Base-by-base conservation (phyloP, 2,329 filamentous ascomycete species). In the Sordariomycetes sp. region DNA sequence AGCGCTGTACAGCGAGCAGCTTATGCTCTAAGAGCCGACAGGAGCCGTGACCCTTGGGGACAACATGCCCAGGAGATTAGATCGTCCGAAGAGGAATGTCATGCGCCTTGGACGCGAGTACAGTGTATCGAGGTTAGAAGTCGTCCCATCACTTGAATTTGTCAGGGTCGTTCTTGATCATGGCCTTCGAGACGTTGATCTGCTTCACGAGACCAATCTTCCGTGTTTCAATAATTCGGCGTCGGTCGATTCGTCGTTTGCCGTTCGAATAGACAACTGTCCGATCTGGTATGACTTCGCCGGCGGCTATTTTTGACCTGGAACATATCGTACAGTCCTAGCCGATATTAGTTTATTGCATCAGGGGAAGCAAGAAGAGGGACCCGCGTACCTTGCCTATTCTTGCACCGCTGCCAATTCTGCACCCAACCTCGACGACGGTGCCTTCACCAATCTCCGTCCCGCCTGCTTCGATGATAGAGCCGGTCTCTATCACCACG, bases 241-340 rank as follows among this genome's bases (percentile, higher is more conserved):
- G 73, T 30, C 57, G 68, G 48, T 85, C 79, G 20, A 55, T 54
- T 40, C 77, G 66, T 42, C 66, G 64, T 43, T 65, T 62, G 18
- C 79, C 79, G 37, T 73, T 71, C 0, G 80, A 79, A 55, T 75
- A 86, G 16, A 86, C 61, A 5, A 87, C 81, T 0, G 76, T 80
- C 51, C 72, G 76, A 39, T 86, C 80, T 0, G 72, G 72, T 1
- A 88, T 49, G 9, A 63, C 57, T 21, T 75, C 71, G 1, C 72
- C 70, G 8, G 75, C 70, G 0, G 59, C 55, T 27, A 87, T 61
- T 18, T 68, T 63, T 17, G 72, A 79, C 39, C 74, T 66, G 0
- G 82, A 70, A 7, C 82, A 79, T 33, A 88, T 66, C 16, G 81
- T 86, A 47, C 81, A 82, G 50, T 86, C 73, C 67, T 80, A 8